These are phyloP conservation scores for Periconia sp. DNA, from an alignment of 2,329 filamentous ascomycete genomes.

Conservation along the genomic window DNA sequence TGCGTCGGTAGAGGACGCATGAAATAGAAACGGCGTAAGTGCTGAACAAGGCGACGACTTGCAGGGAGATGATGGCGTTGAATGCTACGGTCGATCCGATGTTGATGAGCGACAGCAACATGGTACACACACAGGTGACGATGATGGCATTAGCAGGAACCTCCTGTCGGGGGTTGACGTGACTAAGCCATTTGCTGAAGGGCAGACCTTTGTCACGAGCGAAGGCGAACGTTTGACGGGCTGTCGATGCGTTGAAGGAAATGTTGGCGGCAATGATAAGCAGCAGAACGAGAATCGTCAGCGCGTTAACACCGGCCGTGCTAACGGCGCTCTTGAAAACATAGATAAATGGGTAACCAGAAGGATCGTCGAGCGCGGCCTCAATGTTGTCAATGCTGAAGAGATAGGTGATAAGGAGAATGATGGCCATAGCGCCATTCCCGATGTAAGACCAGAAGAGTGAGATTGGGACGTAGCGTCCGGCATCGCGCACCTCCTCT, in stretches of 20 bases:
- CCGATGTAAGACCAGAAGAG: conserved; percentile 41
- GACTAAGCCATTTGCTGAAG: conserved; percentile 15
- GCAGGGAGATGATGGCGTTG: conserved; percentile 39
- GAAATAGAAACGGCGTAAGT: conserved; percentile 25
- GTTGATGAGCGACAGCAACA: conserved; percentile 44
- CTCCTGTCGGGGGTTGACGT: conserved; percentile 13
- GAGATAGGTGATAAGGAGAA: conserved; percentile 42
- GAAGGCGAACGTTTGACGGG: conserved; percentile 25
- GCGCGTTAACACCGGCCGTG: conserved; percentile 17
- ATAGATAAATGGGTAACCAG: conserved; percentile 41
- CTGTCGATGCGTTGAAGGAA: conserved; percentile 20
- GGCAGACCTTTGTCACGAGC: conserved; percentile 23
- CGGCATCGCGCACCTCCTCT: conserved; percentile 43
- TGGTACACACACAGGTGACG: conserved; percentile 27
- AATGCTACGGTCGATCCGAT: conserved; percentile 41
- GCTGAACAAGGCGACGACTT: conserved; percentile 24
- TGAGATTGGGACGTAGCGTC: conserved; percentile 34
- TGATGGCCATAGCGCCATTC: conserved; percentile 36
- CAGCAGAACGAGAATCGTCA: conserved; percentile 25
- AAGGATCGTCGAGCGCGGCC: conserved; percentile 26
- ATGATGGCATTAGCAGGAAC: conserved; percentile 18
- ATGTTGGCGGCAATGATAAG: conserved; percentile 24
- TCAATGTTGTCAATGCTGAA: conserved; percentile 35
- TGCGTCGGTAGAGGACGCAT: conserved; percentile 25
- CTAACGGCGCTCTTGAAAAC: conserved; percentile 32